Percentiles rank a stretch among this genome's conserved stretches.
Evolutionary conservation across 73 alveolate species (phyloP).

Genomic region (Paramecium sonneborni): DNA sequence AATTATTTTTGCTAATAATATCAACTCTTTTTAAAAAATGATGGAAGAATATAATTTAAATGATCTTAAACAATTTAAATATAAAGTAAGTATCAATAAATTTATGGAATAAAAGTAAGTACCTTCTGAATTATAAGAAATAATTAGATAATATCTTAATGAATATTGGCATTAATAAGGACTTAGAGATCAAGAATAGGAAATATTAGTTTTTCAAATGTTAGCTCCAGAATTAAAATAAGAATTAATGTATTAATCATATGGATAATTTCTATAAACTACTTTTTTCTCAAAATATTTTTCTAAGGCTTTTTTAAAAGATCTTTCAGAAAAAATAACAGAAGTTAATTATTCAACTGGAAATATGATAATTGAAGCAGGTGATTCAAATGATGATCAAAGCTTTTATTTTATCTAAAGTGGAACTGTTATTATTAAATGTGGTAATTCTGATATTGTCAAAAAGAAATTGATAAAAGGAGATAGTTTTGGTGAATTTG

Average conservation of each 20-base stretch:
- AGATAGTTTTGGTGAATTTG: conserved; percentile 38
- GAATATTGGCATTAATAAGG: conserved; percentile 48
- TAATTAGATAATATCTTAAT: conserved; percentile 20
- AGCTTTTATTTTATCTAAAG: background rate
- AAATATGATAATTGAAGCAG: background rate
- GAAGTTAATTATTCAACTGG: conserved; percentile 3
- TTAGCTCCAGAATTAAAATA: conserved; percentile 41
- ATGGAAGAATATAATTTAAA: conserved; percentile 31
- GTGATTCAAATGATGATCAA: background rate
- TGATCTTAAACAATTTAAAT: background rate
- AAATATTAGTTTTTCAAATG: background rate
- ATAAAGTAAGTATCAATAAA: conserved; percentile 6
- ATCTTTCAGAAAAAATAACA: background rate
- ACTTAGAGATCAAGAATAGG: background rate
- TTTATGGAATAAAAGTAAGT: conserved; percentile 23
- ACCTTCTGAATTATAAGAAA: background rate
- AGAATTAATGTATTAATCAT: background rate
- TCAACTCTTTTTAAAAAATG: background rate
- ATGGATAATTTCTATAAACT: background rate
- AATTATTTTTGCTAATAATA: background rate
- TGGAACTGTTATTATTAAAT: background rate
- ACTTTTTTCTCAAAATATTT: background rate
- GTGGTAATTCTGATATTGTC: background rate
- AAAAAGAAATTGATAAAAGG: conserved; percentile 11
- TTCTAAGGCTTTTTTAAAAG: background rate